A percentile compares a stretch with the other conserved stretches of the same genome.
These are phyloP conservation scores for Melanogaster broomeanus DNA, from an alignment of 768 basidiomycete species.

Conservation along the genomic window DNA sequence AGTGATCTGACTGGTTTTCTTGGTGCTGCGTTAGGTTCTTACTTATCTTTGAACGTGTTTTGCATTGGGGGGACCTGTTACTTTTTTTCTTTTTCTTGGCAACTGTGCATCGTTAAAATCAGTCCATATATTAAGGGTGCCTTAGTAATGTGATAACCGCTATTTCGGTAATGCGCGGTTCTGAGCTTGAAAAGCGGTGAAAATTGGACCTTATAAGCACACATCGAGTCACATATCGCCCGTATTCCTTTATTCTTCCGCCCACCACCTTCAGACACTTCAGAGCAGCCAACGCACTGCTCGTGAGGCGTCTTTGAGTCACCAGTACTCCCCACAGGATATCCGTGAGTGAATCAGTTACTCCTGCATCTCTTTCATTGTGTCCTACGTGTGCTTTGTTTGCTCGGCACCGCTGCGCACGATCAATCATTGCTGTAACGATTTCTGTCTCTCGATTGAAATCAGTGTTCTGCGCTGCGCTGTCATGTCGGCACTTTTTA, in stretches of 20 bases:
- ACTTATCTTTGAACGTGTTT: neutral
- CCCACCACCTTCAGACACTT: conserved; percentile 19
- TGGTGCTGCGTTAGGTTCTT: neutral
- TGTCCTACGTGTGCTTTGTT: conserved; percentile 30
- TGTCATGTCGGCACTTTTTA: conserved; percentile 14
- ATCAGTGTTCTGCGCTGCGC: conserved; percentile 19
- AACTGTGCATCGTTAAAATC: neutral
- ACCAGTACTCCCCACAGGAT: conserved; percentile 12
- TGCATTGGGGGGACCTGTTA: neutral
- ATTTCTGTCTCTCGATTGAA: conserved; percentile 33
- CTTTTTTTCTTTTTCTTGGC: neutral
- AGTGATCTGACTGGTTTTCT: neutral
- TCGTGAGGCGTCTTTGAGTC: conserved; percentile 20
- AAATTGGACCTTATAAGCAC: conserved; percentile 28
- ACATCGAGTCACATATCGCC: conserved; percentile 24
- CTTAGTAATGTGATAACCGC: conserved; percentile 4
- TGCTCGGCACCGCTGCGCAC: conserved; percentile 23
- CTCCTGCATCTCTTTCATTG: conserved; percentile 27
- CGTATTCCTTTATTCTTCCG: conserved; percentile 7
- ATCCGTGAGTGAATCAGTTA: conserved; percentile 31
- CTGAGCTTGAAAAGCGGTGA: conserved; percentile 41
- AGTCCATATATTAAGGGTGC: neutral
- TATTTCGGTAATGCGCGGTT: conserved; percentile 24
- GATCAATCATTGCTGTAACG: conserved; percentile 8
- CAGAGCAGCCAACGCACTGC: conserved; percentile 22